Evolutionary conservation across 2,329 filamentous ascomycete genomes (phyloP), one percentile per base, ranked within the genome.

Genomic region (Alternaria tenuissima): DNA sequence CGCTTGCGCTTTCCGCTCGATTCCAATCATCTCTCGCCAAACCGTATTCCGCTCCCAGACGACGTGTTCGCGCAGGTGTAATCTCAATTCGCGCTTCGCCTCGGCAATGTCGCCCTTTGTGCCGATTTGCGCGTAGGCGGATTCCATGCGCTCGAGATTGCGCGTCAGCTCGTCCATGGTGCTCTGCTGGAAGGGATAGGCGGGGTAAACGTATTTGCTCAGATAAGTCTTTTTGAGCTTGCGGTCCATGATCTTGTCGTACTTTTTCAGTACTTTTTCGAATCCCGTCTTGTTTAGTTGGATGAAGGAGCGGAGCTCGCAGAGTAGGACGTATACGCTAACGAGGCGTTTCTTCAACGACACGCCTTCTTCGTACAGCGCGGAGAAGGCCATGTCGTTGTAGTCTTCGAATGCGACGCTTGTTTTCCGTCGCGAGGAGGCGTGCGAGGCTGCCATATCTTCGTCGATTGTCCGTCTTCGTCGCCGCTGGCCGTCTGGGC

Each of bases 11-110:
- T 96, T 94, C 22, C 95, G 87, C 81, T 99, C 96, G 69, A 99
- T 94, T 54, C 94, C 95, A 76, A 99, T 99, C 88, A 99, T 95
- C 72, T 99, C 95, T 80, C 96, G 86, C 95, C 95, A 99, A 18
- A 99, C 95, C 0, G 95, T 99, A 76, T 99, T 99, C 58, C 95
- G 88, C 78, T 99, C 96, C 96, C 95, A 99, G 0, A 98, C 94
- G 20, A 99, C 94, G 78, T 99, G 95, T 80, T 99, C 96, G 58
- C 95, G 86, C 26, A 99, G 85, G 74, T 99, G 94, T 30, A 97
- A 87, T 55, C 95, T 88, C 58, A 99, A 84, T 75, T 98, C 95
- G 68, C 92, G 90, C 72, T 89, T 92, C 5, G 95, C 94, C 12
- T 91, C 81, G 6, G 86, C 83, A 3, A 91, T 80, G 72, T 99